Evolutionary conservation across 2,329 filamentous ascomycete genomes (phyloP).

Genomic region (Colletotrichum agaves): DNA sequence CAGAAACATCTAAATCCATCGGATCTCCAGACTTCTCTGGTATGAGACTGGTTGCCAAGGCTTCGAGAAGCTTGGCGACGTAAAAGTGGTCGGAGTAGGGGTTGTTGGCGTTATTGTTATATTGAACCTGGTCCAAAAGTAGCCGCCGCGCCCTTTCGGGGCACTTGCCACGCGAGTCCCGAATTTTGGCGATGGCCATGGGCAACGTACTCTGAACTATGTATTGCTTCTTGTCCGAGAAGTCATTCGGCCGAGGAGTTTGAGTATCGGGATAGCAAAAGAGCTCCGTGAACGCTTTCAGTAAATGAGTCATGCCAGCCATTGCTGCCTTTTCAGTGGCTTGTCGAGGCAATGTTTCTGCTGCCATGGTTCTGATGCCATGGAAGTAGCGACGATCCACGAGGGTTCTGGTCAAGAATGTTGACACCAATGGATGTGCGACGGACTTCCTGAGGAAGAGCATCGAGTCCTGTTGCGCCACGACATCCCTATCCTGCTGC

Average conservation of each 20-base stretch:
- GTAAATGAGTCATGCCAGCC: slow-evolving; percentile 85
- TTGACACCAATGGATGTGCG: slow-evolving; percentile 84
- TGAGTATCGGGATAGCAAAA: slow-evolving; percentile 84
- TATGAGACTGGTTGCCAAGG: slow-evolving; percentile 68
- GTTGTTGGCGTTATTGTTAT: slow-evolving; percentile 95
- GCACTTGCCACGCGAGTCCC: slow-evolving; percentile 79
- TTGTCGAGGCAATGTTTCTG: slow-evolving; percentile 80
- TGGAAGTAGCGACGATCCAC: slow-evolving; percentile 95
- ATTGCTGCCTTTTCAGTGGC: slow-evolving; percentile 76
- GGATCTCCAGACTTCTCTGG: slow-evolving; percentile 54
- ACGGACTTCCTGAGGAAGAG: slow-evolving; percentile 75
- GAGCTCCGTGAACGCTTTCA: slow-evolving; percentile 86
- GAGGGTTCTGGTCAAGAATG: slow-evolving; percentile 87
- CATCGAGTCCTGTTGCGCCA: slow-evolving; percentile 84
- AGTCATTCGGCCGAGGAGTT: slow-evolving; percentile 91
- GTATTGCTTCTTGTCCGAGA: slow-evolving; percentile 86
- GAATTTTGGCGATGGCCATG: slow-evolving; percentile 80
- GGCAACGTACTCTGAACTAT: slow-evolving; percentile 86
- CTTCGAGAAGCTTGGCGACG: slow-evolving; percentile 79
- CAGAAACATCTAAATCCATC: slow-evolving; percentile 48
- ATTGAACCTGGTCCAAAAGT: slow-evolving; percentile 87
- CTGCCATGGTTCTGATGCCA: slow-evolving; percentile 88
- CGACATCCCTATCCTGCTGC: slow-evolving; percentile 95
- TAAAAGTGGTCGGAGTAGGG: slow-evolving; percentile 90
- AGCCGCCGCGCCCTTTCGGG: slow-evolving; percentile 84